These are phyloP conservation scores for Neodidymelliopsis sp. DNA, from an alignment of 2,329 filamentous ascomycete species.

Conservation along the genomic window DNA sequence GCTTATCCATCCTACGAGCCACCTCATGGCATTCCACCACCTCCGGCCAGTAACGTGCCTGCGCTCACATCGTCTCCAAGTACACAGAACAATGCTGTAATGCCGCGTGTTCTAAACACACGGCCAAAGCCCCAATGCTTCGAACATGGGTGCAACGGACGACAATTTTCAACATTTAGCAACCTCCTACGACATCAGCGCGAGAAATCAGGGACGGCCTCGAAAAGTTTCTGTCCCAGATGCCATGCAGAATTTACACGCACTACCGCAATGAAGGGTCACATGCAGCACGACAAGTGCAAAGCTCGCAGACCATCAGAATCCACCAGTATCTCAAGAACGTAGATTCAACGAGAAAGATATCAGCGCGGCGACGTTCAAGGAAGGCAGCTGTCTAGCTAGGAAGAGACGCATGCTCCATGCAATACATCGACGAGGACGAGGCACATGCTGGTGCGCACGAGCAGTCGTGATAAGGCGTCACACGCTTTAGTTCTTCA, in stretches of 20 bases:
- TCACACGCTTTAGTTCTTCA: background rate
- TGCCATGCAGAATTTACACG: conserved; percentile 94
- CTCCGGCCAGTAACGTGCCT: conserved; percentile 26
- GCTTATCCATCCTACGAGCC: conserved; percentile 45
- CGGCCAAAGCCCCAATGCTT: conserved; percentile 95
- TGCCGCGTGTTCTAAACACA: conserved; percentile 71
- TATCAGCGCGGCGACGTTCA: background rate
- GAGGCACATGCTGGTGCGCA: too few relatives aligned
- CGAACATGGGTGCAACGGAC: conserved; percentile 96
- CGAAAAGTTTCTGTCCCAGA: conserved; percentile 87
- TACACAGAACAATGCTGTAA: conserved; percentile 35
- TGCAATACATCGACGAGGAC: too few relatives aligned
- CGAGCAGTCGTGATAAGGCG: too few relatives aligned
- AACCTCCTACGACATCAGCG: conserved; percentile 91
- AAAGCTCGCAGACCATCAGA: conserved; percentile 70
- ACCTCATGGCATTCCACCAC: conserved; percentile 30
- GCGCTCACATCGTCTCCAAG: conserved; percentile 40
- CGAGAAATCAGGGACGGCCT: conserved; percentile 89
- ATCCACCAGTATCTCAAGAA: conserved; percentile 30
- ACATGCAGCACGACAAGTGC: conserved; percentile 88
- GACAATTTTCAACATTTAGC: conserved; percentile 95
- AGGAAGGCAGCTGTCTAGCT: background rate
- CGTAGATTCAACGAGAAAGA: background rate
- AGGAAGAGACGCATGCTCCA: too few relatives aligned
- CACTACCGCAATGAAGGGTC: conserved; percentile 86